Evolutionary conservation across 441 rosid genomes (phyloP), one percentile per base, ranked within the genome.

Genomic region (Euphorbia celastroides): DNA sequence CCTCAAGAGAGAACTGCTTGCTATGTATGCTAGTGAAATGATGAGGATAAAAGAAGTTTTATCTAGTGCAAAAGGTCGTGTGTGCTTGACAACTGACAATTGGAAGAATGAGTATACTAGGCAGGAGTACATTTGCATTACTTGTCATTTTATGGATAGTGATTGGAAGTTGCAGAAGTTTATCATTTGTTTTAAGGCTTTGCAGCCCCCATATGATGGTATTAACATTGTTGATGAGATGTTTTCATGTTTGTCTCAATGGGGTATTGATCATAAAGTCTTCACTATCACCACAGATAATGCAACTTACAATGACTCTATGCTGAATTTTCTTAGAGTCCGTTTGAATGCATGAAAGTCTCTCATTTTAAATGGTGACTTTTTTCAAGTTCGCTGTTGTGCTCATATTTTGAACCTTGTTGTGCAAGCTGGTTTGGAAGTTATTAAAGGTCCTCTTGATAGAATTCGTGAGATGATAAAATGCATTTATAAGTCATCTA

Each of bases 371-470:
- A 41, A 31, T 59, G 46, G 44, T 16, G 46, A n/a, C 2, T 59
- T 32, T 6, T 59, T 59, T 59, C 46, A 59, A 59, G 17, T 32
- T 1, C 7, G 27, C 20, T 59, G 46, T 59, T 32, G 5, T 32
- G 46, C 46, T n/a, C 46, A 59, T 59, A 59, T 59, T 19, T 16
- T 32, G 8, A 59, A 59, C 20, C 38, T 59, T 7, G 34, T 59
- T 19, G 17, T 59, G 23, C 27, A 59, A 59, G 34, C 63, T 7
- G 22, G 27, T 32, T 32, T 59, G 11, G 27, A 32, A 8, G 10
- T 2, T 0, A 59, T 59, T 32, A 12, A 9, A 3, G 42, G 10
- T 31, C 9, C 19, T 59, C 12, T 59, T n/a, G 11, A n/a, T n/a
- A 59, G 32, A 2, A 32, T 16, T 32, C 20, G 46, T n/a, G 46